phyloP scores from a whole-genome alignment of 2,329 filamentous ascomycete species.

The Raffaelea deltoideospora region DNA sequence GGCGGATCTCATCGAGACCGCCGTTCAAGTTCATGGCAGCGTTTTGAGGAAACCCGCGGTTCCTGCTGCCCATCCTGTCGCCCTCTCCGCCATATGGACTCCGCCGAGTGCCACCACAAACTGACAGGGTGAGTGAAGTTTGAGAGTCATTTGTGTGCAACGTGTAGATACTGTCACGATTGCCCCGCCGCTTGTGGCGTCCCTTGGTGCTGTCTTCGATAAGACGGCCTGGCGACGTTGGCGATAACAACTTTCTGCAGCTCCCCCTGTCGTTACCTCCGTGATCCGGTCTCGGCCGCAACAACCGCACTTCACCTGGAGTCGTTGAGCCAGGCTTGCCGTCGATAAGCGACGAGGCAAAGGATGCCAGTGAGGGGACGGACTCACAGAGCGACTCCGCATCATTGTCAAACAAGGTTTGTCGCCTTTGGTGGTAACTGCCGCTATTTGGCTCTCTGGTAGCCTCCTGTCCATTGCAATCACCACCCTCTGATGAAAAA shows the following conservation, averaged over 20 bases:
- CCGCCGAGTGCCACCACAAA: too few species aligned
- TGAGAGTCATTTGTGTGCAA: constrained; percentile 40
- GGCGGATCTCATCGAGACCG: constrained; percentile 31
- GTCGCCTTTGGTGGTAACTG: constrained; percentile 1
- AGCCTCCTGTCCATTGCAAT: too few species aligned
- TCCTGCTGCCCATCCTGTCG: constrained; percentile 12
- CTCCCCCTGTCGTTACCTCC: too few species aligned
- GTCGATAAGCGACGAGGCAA: constrained; percentile 37
- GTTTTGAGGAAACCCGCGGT: too few species aligned
- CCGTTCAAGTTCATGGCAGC: constrained; percentile 16
- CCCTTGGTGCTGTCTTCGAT: constrained; percentile 12
- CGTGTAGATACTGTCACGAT: constrained; percentile 44
- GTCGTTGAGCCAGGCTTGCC: constrained; percentile 34
- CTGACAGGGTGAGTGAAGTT: constrained; percentile 34
- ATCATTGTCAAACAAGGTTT: constrained; percentile 6
- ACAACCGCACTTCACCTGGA: too few species aligned
- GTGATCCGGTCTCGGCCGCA: too few species aligned
- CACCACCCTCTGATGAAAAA: too few species aligned
- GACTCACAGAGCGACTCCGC: constrained; percentile 42
- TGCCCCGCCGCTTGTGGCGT: constrained; percentile 17
- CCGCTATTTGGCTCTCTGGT: too few species aligned
- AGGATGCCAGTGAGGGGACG: constrained; percentile 33
- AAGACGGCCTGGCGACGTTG: too few species aligned
- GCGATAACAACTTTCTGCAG: too few species aligned
- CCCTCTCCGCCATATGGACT: not conserved